Evolutionary conservation across 1,284 basidiomycete species (phyloP).

Genomic region (Cutaneotrichosporon curvatum): DNA sequence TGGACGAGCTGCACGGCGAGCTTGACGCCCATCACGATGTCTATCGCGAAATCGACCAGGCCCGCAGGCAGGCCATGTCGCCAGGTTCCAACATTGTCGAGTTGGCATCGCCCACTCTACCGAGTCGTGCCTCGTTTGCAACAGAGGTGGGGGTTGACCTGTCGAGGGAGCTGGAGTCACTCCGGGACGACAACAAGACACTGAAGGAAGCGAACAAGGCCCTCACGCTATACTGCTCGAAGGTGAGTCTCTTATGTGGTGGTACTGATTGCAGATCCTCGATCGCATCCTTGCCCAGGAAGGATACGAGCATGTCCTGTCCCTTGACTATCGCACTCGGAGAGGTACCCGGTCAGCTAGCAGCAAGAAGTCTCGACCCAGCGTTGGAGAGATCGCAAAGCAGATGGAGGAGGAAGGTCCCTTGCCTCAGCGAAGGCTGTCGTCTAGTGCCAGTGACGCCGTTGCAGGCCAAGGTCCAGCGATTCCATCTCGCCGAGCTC

Average conservation of each 20-base stretch:
- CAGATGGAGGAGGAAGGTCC: conserved; percentile 4
- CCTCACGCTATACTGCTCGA: conserved; percentile 83
- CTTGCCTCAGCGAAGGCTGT: background rate
- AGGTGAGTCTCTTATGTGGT: conserved; percentile 43
- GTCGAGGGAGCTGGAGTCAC: conserved; percentile 70
- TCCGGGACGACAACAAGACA: conserved; percentile 73
- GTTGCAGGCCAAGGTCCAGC: too few relatives aligned
- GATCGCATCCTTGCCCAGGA: conserved; percentile 89
- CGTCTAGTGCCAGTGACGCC: too few relatives aligned
- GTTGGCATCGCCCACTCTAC: conserved; percentile 45
- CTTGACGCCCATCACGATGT: conserved; percentile 23
- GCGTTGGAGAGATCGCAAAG: conserved; percentile 7
- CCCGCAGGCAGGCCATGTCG: background rate
- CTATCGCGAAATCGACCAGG: conserved; percentile 28
- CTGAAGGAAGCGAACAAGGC: conserved; percentile 93
- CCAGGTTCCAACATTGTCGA: conserved; percentile 14
- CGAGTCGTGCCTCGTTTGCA: conserved; percentile 51
- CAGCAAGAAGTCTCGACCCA: conserved; percentile 2
- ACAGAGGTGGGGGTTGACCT: conserved; percentile 63
- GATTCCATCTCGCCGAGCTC: too few relatives aligned
- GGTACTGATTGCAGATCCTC: conserved; percentile 54
- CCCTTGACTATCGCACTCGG: conserved; percentile 63
- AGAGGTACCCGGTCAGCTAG: conserved; percentile 10
- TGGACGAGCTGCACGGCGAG: conserved; percentile 34
- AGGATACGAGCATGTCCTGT: conserved; percentile 86